Base-by-base conservation (phyloP, 768 basidiomycete species). In the Leccinellum luteum region DNA sequence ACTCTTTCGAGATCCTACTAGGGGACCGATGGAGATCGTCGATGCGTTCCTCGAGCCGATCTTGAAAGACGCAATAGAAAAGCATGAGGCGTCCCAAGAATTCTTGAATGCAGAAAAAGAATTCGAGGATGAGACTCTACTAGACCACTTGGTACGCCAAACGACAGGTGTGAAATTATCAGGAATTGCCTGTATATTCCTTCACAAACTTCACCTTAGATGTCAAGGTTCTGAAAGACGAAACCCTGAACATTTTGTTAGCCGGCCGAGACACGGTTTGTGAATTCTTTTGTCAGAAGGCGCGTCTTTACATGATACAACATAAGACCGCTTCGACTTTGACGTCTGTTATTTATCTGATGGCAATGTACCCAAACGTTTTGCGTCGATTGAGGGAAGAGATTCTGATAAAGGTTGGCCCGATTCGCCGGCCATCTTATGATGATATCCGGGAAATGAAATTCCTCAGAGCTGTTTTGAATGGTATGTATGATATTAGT, bases 351-450 rank as follows among this genome's bases (percentile, higher is more conserved):
- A 62, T 78, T 2, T 83, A 83, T 65, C 69, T 78, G 60, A 73
- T 84, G 35, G 69, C 79, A 21, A 70, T 75, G 65, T 72, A 83
- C 60, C 81, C 80, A 4, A 58, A 73, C 0, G 69, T 80, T n/a
- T 61, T 78, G 21, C 52, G 25, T 15, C 68, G 71, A 5, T 63
- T 81, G n/a, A 75, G 79, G 6, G 66, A 74, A 47, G 81, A 83
- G 54, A 73, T 83, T 25, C 13, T 79, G 17, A 62, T 60, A 23
- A 69, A 66, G 9, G 68, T 81, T 41, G 78, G 78, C 2, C 57
- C 68, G 1, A 65, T 61, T 9, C 61, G 67, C 6, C 60, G 69
- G n/a, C 79, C 77, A 13, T 71, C 73, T 0, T 76, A 74, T 58
- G 76, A 78, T 48, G 71, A 78, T 66, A 70, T 82, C 45, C 65